Evolutionary conservation across 305 asterid species (phyloP).

Genomic region (Vinca major): DNA sequence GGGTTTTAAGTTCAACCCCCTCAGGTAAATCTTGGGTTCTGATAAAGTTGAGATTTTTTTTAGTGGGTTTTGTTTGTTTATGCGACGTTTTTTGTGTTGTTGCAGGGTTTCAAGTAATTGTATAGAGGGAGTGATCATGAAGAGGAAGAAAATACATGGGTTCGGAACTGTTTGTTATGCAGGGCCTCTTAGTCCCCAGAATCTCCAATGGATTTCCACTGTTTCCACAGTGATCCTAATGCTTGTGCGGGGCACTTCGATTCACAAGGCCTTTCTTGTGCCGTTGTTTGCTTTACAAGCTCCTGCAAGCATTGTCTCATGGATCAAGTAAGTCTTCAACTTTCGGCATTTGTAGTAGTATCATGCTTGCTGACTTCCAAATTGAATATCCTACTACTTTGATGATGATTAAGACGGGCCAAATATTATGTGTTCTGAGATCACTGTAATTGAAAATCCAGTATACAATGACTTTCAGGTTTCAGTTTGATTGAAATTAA

Average conservation of each 20-base stretch:
- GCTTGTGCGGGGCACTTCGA: conserved; percentile 72
- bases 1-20: conserved; percentile 8
- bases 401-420: background rate
- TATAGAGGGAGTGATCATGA: conserved; percentile 23
- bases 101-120: conserved; percentile 33
- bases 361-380: conserved; percentile 6
- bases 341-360: background rate
- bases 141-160: conserved; percentile 31
- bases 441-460: too few relatives aligned
- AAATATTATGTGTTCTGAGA: background rate
- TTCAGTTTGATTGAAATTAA: conserved; percentile 21
- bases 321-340: conserved; percentile 73
- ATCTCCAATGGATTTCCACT: conserved; percentile 68
- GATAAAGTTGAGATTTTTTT: too few relatives aligned
- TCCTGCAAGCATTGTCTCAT: conserved; percentile 59
- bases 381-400: background rate
- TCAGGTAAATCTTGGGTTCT: background rate
- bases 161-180: conserved; percentile 57
- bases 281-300: conserved; percentile 82
- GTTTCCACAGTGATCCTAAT: conserved; percentile 56
- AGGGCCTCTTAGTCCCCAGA: conserved; percentile 41
- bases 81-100: conserved; percentile 11
- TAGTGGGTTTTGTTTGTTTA: background rate
- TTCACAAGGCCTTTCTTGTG: conserved; percentile 76
- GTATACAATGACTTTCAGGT: background rate